Evolutionary conservation across 2,329 filamentous ascomycete genomes (phyloP).

Genomic region (Botrytis paeoniae): DNA sequence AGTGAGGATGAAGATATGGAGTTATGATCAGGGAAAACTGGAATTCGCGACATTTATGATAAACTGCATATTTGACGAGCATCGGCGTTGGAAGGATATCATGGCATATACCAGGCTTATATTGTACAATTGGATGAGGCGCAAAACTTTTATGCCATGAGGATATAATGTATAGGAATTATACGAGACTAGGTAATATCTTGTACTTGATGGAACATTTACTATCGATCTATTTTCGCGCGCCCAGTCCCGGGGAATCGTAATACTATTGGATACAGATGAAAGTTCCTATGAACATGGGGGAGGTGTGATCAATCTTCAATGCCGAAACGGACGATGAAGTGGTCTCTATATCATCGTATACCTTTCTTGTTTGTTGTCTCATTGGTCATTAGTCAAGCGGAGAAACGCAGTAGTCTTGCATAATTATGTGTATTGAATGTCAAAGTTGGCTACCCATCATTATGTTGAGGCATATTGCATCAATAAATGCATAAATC

Average conservation of each 20-base stretch:
- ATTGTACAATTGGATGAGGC: not conserved
- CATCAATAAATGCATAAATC: not conserved
- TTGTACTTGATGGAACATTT: not conserved
- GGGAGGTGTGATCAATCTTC: not conserved
- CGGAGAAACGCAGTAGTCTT: not conserved
- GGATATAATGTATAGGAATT: not conserved
- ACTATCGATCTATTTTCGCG: not conserved
- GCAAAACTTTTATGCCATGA: not conserved
- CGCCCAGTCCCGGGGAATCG: too few relatives aligned
- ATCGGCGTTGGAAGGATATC: conserved; percentile 3
- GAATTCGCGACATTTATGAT: not conserved
- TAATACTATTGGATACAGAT: not conserved
- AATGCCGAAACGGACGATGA: not conserved
- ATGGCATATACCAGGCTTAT: conserved; percentile 10
- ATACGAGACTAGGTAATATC: not conserved
- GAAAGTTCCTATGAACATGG: not conserved
- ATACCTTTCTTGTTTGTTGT: not conserved
- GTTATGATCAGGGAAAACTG: conserved; percentile 24
- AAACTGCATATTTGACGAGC: not conserved
- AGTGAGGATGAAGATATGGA: conserved; percentile 54
- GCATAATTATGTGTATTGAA: not conserved
- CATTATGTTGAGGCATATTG: not conserved
- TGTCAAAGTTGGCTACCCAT: not conserved
- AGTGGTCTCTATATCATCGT: too few relatives aligned
- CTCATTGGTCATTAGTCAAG: not conserved